Evolutionary conservation across 108 stramenopile genomes (phyloP).

Genomic region (Nitzschia palea): DNA sequence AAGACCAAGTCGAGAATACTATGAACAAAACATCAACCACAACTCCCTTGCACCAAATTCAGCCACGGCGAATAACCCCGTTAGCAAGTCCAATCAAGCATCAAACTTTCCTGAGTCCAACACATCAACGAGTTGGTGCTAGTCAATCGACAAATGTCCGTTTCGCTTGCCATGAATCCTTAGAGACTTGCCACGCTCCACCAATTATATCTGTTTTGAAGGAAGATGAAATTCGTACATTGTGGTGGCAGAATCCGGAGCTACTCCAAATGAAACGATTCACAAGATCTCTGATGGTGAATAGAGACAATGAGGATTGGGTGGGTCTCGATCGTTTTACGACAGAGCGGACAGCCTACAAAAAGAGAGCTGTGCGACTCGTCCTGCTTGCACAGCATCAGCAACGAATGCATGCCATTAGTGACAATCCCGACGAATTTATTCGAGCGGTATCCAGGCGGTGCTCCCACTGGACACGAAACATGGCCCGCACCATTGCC

Average conservation of each 20-base stretch:
- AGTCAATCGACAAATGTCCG: too few species aligned
- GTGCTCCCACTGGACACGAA: background rate
- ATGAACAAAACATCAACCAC: too few species aligned
- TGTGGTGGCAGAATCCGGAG: background rate
- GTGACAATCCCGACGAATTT: background rate
- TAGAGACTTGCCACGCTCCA: background rate
- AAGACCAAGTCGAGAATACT: background rate
- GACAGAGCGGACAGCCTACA: background rate
- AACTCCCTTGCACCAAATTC: too few species aligned
- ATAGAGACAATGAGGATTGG: background rate
- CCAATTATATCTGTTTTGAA: background rate
- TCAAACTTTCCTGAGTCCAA: too few species aligned
- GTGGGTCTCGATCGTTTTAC: slow-evolving; percentile 5
- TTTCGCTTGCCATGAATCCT: background rate
- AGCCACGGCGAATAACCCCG: too few species aligned
- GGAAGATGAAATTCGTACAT: background rate
- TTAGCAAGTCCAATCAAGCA: too few species aligned
- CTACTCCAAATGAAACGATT: slow-evolving; percentile 1
- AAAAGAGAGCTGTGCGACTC: background rate
- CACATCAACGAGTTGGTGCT: too few species aligned
- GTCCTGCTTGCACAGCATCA: background rate
- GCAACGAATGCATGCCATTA: background rate
- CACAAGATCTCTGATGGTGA: background rate
- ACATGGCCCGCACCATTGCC: background rate
- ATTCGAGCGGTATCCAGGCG: slow-evolving; percentile 4